Evolutionary conservation across 2,329 filamentous ascomycete genomes (phyloP), one percentile per base, ranked within the genome.

Genomic region (Cladophialophora carrionii): DNA sequence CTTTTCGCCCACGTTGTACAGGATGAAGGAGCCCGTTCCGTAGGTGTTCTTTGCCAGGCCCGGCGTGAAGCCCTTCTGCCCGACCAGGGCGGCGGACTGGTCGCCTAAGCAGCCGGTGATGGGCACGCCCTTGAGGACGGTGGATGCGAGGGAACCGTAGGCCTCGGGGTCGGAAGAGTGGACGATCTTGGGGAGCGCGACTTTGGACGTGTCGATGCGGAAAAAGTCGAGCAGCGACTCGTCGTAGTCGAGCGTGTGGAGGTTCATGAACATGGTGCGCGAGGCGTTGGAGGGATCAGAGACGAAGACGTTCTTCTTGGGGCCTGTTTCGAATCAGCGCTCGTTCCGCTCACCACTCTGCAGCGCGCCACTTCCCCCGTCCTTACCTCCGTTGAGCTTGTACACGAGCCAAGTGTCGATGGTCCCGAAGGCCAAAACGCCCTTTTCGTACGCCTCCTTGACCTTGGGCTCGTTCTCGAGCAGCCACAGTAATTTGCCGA

Each of bases 231-330:
- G 80, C 29, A 96, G 83, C 48, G 83, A 83, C 63, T 92, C 87
- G 75, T 94, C 91, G 77, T 96, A 96, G 72, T 92, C 77, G 65
- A 92, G 83, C 10, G 88, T 93, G 72, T 87, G 84, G 61, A 96
- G 83, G 78, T 96, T 92, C 89, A 96, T 93, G 78, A 96, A 95
- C 92, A 96, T 96, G 66, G 92, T 96, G 73, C 92, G 84, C 60
- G 90, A 94, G 22, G 92, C 92, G 76, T 96, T 96, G 66, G 90
- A 92, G 55, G 89, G 87, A 76, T 96, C 92, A 0, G 92, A 95
- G 64, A 96, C 91, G 74, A 91, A 88, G 51, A 92, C 78, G 62
- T 88, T 85, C 58, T 84, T 86, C 65, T 86, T 82, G 34, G 81
- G 82, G 55, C 67, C 66, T 68, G 34, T 24, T 12, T 8, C 17